A percentile compares a stretch with the other conserved stretches of the same genome.
Conservation (phyloP, 2,329 filamentous ascomycete genomes). For the Sphaceloma murrayae region DNA sequence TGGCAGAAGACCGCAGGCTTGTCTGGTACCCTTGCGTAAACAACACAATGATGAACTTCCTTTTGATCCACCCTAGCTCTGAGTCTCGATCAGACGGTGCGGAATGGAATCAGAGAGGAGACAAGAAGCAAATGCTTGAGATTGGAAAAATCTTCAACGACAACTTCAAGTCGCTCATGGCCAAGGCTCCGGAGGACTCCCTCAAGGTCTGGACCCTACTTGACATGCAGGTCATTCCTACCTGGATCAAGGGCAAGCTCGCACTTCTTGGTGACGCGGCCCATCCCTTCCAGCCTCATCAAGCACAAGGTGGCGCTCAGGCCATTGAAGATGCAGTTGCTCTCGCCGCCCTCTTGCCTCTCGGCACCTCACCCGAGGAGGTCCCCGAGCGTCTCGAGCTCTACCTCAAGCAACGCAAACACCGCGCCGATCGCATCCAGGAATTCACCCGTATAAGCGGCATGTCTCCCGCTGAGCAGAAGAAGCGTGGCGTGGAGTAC, state of each 20-base stretch:
- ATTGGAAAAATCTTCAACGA: slow-evolving; percentile 33
- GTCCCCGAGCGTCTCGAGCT: slow-evolving; percentile 48
- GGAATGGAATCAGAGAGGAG: slow-evolving; percentile 31
- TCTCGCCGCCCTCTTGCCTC: slow-evolving; percentile 47
- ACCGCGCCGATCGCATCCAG: slow-evolving; percentile 50
- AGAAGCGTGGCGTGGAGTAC: slow-evolving; percentile 17
- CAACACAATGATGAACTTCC: slow-evolving; percentile 41
- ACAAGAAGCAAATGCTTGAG: slow-evolving; percentile 33
- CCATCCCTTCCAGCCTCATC: slow-evolving; percentile 57
- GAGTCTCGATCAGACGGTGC: slow-evolving; percentile 22
- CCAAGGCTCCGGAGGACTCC: slow-evolving; percentile 28
- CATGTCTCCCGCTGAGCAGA: slow-evolving; percentile 34
- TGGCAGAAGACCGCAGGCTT: slow-evolving; percentile 35
- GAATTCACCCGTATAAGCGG: slow-evolving; percentile 47
- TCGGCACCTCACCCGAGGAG: slow-evolving; percentile 36
- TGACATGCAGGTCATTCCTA: slow-evolving; percentile 51
- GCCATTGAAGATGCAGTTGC: slow-evolving; percentile 60
- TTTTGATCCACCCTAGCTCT: slow-evolving; percentile 34
- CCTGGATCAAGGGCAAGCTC: slow-evolving; percentile 46
- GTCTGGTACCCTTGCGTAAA: slow-evolving; percentile 41
- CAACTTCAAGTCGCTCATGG: slow-evolving; percentile 29
- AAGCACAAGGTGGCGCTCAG: slow-evolving; percentile 52
- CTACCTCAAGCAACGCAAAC: slow-evolving; percentile 48
- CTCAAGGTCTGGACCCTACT: slow-evolving; percentile 51
- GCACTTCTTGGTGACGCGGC: slow-evolving; percentile 57